These are phyloP conservation scores for Phytopythium kandeliae DNA, from an alignment of 352 stramenopile genomes.

Conservation along the genomic window DNA sequence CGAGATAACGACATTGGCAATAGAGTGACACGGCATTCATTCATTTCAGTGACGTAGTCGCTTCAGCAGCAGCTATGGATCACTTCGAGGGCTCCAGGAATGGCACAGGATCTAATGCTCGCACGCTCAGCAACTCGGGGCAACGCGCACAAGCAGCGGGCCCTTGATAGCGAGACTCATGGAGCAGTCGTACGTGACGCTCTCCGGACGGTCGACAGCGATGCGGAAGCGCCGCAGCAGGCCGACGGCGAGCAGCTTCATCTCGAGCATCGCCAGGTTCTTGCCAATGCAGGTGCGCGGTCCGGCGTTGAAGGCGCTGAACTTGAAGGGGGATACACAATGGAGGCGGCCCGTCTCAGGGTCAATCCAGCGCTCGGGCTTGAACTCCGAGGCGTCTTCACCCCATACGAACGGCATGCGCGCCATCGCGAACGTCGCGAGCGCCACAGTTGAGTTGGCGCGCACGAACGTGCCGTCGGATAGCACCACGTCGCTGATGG, in stretches of 20 bases:
- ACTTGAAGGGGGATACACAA: slow-evolving; percentile 53
- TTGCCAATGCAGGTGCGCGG: slow-evolving; percentile 56
- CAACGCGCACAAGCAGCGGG: slow-evolving; percentile 34
- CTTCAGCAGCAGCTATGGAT: too few species aligned
- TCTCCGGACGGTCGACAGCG: slow-evolving; percentile 22
- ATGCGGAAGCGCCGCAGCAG: slow-evolving; percentile 66
- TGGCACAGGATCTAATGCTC: too few species aligned
- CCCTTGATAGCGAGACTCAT: slow-evolving; percentile 40
- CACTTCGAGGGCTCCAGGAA: too few species aligned
- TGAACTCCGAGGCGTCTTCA: slow-evolving; percentile 51
- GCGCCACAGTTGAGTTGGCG: slow-evolving; percentile 38
- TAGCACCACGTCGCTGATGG: slow-evolving; percentile 41
- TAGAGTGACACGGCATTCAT: neutral
- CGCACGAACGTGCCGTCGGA: slow-evolving; percentile 57
- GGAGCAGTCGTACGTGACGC: slow-evolving; percentile 44
- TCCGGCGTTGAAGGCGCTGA: slow-evolving; percentile 60
- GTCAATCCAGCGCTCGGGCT: slow-evolving; percentile 67
- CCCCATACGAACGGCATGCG: slow-evolving; percentile 55
- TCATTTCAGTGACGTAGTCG: neutral
- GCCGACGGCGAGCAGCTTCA: slow-evolving; percentile 49
- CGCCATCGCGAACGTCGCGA: slow-evolving; percentile 52
- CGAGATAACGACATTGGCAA: neutral
- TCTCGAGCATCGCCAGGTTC: slow-evolving; percentile 52
- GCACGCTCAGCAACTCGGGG: neutral
- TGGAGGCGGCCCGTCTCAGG: slow-evolving; percentile 20